Conservation (phyloP, 2,329 filamentous ascomycete genomes). For the Teratosphaeria viscida region DNA sequence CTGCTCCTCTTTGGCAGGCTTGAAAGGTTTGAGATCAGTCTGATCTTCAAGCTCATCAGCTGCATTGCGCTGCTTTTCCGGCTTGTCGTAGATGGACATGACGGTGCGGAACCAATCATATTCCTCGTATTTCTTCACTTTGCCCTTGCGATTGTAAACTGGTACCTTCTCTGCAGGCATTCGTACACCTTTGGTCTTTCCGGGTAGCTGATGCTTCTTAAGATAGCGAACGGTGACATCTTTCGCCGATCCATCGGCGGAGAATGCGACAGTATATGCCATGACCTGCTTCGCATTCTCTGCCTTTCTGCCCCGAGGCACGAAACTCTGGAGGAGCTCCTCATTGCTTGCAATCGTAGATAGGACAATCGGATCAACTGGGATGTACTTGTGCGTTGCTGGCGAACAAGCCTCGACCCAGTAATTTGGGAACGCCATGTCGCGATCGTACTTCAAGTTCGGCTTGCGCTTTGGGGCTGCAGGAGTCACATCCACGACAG, state of each 20-base stretch:
- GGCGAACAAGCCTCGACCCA: slow-evolving; percentile 88
- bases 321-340: slow-evolving; percentile 63
- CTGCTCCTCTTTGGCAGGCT: slow-evolving; percentile 48
- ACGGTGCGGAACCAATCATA: slow-evolving; percentile 82
- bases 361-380: slow-evolving; percentile 64
- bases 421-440: slow-evolving; percentile 76
- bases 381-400: slow-evolving; percentile 64
- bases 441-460: slow-evolving; percentile 54
- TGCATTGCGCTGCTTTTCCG: slow-evolving; percentile 47
- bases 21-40: slow-evolving; percentile 62
- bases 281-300: slow-evolving; percentile 83
- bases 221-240: slow-evolving; percentile 91
- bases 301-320: slow-evolving; percentile 72
- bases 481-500: slow-evolving; percentile 47
- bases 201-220: slow-evolving; percentile 69
- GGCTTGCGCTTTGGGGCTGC: slow-evolving; percentile 32
- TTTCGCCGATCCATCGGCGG: slow-evolving; percentile 77
- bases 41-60: slow-evolving; percentile 71
- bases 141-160: slow-evolving; percentile 65
- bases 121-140: slow-evolving; percentile 63
- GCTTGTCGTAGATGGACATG: slow-evolving; percentile 60
- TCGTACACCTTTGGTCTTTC: slow-evolving; percentile 77
- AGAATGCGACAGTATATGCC: slow-evolving; percentile 77
- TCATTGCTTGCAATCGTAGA: slow-evolving; percentile 61
- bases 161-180: slow-evolving; percentile 71